Conservation (phyloP, 192 early-diverging fungal genomes). For the Chytriomyces sp. region DNA sequence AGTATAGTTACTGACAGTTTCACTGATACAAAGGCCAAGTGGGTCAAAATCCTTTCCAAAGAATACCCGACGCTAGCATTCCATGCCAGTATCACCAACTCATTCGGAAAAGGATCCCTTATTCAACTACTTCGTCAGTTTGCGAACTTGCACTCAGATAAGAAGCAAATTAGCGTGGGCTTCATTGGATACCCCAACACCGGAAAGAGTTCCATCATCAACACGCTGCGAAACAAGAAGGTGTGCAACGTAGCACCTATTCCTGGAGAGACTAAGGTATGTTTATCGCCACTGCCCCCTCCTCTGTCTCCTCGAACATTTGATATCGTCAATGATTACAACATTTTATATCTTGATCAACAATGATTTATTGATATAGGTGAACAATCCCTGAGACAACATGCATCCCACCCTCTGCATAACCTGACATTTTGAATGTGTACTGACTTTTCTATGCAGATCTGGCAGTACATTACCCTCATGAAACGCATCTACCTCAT, state of each 20-base stretch:
- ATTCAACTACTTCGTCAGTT: slow-evolving; percentile 99
- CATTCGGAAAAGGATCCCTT: slow-evolving; percentile 97
- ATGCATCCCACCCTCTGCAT: background rate
- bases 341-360: background rate
- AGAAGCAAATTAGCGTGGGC: slow-evolving; percentile 98
- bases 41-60: slow-evolving; percentile 89
- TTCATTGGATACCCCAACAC: slow-evolving; percentile 98
- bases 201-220: slow-evolving; percentile 98
- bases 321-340: background rate
- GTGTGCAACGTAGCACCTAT: slow-evolving; percentile 98
- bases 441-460: no score
- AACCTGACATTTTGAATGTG: background rate
- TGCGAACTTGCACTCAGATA: slow-evolving; percentile 89
- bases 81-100: slow-evolving; percentile 97
- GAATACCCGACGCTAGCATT: slow-evolving; percentile 97
- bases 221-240: slow-evolving; percentile 93
- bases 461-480: slow-evolving; percentile 99
- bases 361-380: background rate
- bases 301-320: background rate
- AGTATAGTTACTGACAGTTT: background rate
- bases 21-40: slow-evolving; percentile 66
- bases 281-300: background rate
- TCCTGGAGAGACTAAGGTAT: slow-evolving; percentile 91
- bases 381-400: background rate
- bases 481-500: slow-evolving; percentile 98